A percentile compares a stretch with the other conserved stretches of the same genome.
Evolutionary conservation across 345 rosid genomes (phyloP).

Genomic region (Toxicodendron radicans): DNA sequence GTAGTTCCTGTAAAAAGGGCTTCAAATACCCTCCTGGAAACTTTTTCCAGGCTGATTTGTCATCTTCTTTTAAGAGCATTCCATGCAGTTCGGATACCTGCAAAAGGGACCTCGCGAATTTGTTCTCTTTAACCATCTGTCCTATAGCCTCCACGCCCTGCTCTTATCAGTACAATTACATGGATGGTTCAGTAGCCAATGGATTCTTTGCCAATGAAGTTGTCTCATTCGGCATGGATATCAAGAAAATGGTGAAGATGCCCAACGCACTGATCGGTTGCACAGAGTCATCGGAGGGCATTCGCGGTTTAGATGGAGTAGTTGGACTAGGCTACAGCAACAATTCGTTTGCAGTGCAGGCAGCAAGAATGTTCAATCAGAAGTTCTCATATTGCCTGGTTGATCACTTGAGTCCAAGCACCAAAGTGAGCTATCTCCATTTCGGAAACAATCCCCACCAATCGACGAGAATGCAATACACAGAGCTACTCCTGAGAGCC

Average conservation of each 20-base stretch:
- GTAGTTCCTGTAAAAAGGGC: neutral
- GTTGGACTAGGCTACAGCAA: conserved; percentile 29
- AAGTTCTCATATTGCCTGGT: conserved; percentile 42
- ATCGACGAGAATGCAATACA: conserved; percentile 14
- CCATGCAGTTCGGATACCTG: conserved; percentile 24
- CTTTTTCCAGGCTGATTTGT: conserved; percentile 11
- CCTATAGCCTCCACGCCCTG: conserved; percentile 24
- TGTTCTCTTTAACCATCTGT: conserved; percentile 12
- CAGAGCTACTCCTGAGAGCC: conserved; percentile 18
- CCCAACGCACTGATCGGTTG: conserved; percentile 28
- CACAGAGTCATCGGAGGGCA: neutral
- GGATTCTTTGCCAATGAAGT: conserved; percentile 34
- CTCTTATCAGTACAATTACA: conserved; percentile 25
- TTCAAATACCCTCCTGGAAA: neutral
- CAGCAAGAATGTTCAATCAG: conserved; percentile 18
- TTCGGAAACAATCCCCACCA: conserved; percentile 10
- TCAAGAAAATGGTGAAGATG: neutral
- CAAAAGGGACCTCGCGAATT: neutral
- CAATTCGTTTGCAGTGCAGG: conserved; percentile 23
- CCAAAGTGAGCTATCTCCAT: conserved; percentile 21
- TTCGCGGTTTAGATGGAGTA: conserved; percentile 23
- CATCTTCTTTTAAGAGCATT: conserved; percentile 26
- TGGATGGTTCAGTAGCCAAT: neutral
- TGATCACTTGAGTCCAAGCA: conserved; percentile 29
- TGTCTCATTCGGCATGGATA: conserved; percentile 9